phyloP scores from a whole-genome alignment of 2,329 filamentous ascomycete genomes.

The Didymella keratinophila region DNA sequence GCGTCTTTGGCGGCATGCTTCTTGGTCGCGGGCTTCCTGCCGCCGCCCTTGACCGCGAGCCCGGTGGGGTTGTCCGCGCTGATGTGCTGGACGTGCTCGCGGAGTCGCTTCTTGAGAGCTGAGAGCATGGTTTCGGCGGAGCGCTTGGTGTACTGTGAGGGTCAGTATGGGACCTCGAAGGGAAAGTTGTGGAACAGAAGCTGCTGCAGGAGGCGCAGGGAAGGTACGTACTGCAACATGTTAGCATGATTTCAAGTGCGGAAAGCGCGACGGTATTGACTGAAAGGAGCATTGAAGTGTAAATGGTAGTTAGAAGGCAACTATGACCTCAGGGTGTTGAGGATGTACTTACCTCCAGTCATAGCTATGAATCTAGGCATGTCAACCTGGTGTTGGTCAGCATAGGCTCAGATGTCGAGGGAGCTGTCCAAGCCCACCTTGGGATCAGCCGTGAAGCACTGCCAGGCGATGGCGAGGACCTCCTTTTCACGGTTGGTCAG shows the following conservation, averaged over 20 bases:
- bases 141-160: constrained; percentile 39
- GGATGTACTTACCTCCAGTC: constrained; percentile 14
- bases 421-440: too few species aligned
- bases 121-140: too few species aligned
- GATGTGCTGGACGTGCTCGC: too few species aligned
- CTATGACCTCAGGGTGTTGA: too few species aligned
- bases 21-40: neutral
- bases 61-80: neutral
- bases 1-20: neutral
- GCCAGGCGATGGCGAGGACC: constrained; percentile 44
- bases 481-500: constrained; percentile 41
- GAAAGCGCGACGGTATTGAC: neutral
- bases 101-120: too few species aligned
- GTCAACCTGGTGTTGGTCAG: constrained; percentile 18
- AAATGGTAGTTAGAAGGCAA: too few species aligned
- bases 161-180: neutral
- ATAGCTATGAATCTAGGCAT: constrained; percentile 25
- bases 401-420: neutral
- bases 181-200: too few species aligned
- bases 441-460: constrained; percentile 42
- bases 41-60: neutral
- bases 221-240: neutral
- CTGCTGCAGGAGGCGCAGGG: too few species aligned
- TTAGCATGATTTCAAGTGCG: neutral
- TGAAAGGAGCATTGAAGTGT: neutral